phyloP scores from a whole-genome alignment of 2,329 filamentous ascomycete genomes.

The Thelonectria rubi region DNA sequence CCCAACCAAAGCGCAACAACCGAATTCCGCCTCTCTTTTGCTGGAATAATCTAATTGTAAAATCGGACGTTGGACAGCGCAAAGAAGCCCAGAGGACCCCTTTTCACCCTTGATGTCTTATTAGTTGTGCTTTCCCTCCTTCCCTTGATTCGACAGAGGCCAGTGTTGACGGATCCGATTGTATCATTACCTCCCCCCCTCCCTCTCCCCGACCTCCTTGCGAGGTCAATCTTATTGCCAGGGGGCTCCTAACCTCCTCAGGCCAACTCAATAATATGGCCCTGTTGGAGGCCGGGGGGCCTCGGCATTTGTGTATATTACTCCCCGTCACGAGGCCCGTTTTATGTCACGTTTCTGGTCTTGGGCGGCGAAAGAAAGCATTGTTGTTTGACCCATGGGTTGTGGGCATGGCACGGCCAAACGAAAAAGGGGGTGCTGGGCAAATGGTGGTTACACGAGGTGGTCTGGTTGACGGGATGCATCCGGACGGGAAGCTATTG shows the following conservation, averaged over 20 bases:
- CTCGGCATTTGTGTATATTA: conserved; percentile 44
- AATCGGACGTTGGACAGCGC: conserved; percentile 36
- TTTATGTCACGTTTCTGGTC: conserved; percentile 29
- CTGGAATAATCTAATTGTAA: conserved; percentile 44
- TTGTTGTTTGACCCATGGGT: conserved; percentile 26
- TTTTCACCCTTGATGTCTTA: conserved; percentile 43
- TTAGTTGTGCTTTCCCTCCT: conserved; percentile 38
- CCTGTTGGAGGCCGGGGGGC: conserved; percentile 6
- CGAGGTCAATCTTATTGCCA: conserved; percentile 17
- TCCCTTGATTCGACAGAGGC: conserved; percentile 36
- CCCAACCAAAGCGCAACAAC: conserved; percentile 32
- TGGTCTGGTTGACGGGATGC: conserved; percentile 37
- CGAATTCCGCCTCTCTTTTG: conserved; percentile 33
- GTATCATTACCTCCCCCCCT: conserved; percentile 22
- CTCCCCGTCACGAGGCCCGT: conserved; percentile 27
- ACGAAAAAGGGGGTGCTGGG: conserved; percentile 11
- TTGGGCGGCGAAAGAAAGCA: conserved; percentile 27
- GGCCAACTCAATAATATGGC: neutral
- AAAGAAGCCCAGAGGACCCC: conserved; percentile 32
- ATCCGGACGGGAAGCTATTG: conserved; percentile 31
- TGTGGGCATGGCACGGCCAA: conserved; percentile 20
- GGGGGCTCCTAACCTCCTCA: neutral
- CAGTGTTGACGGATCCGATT: conserved; percentile 13
- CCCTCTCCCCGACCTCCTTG: conserved; percentile 19
- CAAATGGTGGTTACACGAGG: conserved; percentile 21